Base-by-base conservation (phyloP, 495 filamentous ascomycete species). In the Halenospora varia region DNA sequence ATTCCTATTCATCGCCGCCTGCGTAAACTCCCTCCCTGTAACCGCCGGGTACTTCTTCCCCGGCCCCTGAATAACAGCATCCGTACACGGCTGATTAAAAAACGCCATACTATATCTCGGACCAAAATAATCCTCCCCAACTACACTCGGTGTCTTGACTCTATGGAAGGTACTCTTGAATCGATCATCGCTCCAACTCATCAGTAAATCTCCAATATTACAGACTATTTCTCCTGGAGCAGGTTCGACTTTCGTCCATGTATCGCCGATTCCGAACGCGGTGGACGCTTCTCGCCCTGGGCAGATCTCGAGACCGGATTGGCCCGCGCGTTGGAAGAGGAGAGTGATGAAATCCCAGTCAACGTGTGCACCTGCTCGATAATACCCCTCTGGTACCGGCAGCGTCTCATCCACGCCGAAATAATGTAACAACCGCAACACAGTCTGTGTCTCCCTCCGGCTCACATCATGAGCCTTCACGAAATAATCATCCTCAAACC, bases 141-240 rank as follows among this genome's bases (percentile, higher is more conserved):
- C 55, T 25, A 35, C 57, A 25, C 70, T 72, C 10, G 83, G 82
- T 40, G 82, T 81, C 69, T 80, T 80, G 25, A 85, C 81, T 1
- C 82, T 77, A 60, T 86, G 84, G 51, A 84, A 83, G 0, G 80
- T 82, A 44, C 78, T 82, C 68, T 86, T 87, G 69, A 88, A 85
- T 25, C 83, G 76, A 64, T 87, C 85, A 60, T 87, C 84, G 47
- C 78, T 84, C 82, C 85, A 87, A 13, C 74, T 79, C 83, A 88
- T 87, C 24, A 88, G 73, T 62, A 87, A 71, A 64, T 87, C 84
- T 13, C 84, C 84, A 56, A 87, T 85, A 62, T 87, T 88, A 59
- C 82, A 86, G 11, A 86, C 81, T 48, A 85, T 82, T 59, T 83
- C 82, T 0, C 79, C 83, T 0, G 72, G 74, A 2, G 63, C 66